phyloP scores from a whole-genome alignment of 2,329 filamentous ascomycete genomes.

The Periconia sp. region DNA sequence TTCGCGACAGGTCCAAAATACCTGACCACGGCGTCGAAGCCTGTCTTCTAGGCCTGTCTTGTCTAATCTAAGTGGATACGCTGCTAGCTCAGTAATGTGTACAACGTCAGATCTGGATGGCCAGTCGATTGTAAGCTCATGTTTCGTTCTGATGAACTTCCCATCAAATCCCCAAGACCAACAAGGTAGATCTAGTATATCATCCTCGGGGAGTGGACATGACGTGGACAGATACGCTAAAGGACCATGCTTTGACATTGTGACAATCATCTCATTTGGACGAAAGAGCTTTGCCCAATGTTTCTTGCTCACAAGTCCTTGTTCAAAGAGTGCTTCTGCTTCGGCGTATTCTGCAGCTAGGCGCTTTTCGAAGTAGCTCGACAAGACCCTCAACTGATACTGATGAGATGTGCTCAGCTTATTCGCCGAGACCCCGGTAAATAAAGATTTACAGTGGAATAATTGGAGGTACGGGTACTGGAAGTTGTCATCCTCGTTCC shows the following conservation, averaged over 20 bases:
- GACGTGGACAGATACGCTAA: conserved; percentile 1
- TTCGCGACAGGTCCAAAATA: conserved; percentile 7
- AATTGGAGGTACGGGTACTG: no score
- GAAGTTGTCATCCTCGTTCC: not conserved
- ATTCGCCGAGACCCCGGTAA: not conserved
- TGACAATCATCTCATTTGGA: conserved; percentile 2
- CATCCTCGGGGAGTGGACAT: not conserved
- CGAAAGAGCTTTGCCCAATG: conserved; percentile 11
- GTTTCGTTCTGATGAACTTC: conserved; percentile 6
- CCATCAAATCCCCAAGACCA: conserved; percentile 12
- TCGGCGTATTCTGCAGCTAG: conserved; percentile 5
- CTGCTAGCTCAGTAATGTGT: not conserved
- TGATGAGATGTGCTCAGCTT: not conserved
- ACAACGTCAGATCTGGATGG: conserved; percentile 2
- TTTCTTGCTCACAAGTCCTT: conserved; percentile 1
- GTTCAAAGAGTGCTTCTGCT: conserved; percentile 4
- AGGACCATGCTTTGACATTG: not conserved
- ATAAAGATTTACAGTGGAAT: no score
- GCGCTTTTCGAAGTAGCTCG: not conserved
- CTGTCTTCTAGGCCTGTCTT: conserved; percentile 1
- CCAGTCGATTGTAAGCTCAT: not conserved
- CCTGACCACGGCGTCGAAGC: conserved; percentile 1
- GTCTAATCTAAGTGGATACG: conserved; percentile 7
- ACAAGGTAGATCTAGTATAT: not conserved
- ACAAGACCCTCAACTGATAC: not conserved